A percentile compares a stretch with the other conserved stretches of the same genome.
Conservation (phyloP, 1,284 basidiomycete species). For the Malassezia brasiliensis region DNA sequence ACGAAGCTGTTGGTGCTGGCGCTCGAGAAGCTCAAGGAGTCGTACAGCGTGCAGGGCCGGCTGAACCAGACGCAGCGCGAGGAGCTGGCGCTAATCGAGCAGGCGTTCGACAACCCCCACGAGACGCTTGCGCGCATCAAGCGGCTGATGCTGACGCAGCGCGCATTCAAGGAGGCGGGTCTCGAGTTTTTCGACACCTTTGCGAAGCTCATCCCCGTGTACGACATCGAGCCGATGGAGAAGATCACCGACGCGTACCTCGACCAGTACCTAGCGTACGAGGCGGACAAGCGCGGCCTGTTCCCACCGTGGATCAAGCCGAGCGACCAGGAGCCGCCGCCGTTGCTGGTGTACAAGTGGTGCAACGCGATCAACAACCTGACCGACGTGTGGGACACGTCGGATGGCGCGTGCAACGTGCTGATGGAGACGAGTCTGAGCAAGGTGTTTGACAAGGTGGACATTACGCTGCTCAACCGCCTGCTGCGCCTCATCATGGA, state of each 20-base stretch:
- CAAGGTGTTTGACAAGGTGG: slow-evolving; percentile 47
- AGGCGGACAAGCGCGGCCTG: slow-evolving; percentile 47
- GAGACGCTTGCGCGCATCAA: slow-evolving; percentile 48
- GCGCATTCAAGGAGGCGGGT: slow-evolving; percentile 47
- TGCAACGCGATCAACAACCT: slow-evolving; percentile 48
- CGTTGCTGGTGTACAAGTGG: slow-evolving; percentile 48
- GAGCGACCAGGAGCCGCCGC: slow-evolving; percentile 45
- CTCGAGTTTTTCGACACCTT: slow-evolving; percentile 48
- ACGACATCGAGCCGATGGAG: slow-evolving; percentile 48
- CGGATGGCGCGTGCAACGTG: slow-evolving; percentile 45
- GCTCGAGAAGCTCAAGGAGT: slow-evolving; percentile 46
- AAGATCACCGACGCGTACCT: slow-evolving; percentile 49
- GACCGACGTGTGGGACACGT: slow-evolving; percentile 43
- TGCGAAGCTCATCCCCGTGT: slow-evolving; percentile 42
- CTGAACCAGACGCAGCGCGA: slow-evolving; percentile 48
- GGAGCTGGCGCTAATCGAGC: slow-evolving; percentile 47
- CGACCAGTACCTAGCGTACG: slow-evolving; percentile 47
- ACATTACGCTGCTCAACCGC: slow-evolving; percentile 46
- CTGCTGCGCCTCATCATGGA: slow-evolving; percentile 48
- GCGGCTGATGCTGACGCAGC: slow-evolving; percentile 47
- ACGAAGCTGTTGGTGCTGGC: slow-evolving; percentile 45
- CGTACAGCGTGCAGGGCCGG: slow-evolving; percentile 46
- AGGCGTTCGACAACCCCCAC: slow-evolving; percentile 48
- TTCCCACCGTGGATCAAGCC: slow-evolving; percentile 49
- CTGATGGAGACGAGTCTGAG: slow-evolving; percentile 47